Conservation (phyloP, 257 asterid genomes). For the Jacaranda mimosifolia region DNA sequence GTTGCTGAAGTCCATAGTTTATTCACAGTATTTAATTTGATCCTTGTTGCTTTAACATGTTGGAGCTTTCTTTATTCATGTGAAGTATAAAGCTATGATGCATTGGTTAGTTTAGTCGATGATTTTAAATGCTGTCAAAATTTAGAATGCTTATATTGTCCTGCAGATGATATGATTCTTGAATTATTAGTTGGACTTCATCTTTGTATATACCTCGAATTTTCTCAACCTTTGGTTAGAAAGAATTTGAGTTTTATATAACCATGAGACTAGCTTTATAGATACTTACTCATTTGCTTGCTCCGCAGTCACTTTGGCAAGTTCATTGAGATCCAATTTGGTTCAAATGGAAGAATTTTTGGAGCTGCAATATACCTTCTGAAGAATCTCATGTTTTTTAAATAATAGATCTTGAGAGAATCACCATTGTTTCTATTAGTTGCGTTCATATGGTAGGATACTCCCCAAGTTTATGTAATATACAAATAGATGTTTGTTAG, state of each 20-base stretch:
- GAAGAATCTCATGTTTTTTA: conserved; percentile 98
- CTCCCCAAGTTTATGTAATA: conserved; percentile 27
- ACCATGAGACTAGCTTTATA: not conserved
- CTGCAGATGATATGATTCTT: conserved; percentile 17
- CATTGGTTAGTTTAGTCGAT: not conserved
- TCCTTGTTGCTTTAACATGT: conserved; percentile 23
- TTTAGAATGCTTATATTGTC: not conserved
- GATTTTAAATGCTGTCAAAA: not conserved
- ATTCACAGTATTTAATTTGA: conserved; percentile 7
- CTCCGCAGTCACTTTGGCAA: conserved; percentile 95
- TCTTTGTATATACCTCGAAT: not conserved
- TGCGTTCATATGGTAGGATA: conserved; percentile 97
- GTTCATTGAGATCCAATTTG: conserved; percentile 97
- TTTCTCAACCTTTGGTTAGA: conserved; percentile 5
- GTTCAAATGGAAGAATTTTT: conserved; percentile 90
- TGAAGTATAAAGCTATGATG: not conserved
- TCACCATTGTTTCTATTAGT: conserved; percentile 95
- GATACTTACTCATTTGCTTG: conserved; percentile 41
- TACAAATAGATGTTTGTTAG: conserved; percentile 22
- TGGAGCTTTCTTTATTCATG: not conserved
- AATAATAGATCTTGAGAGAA: conserved; percentile 95
- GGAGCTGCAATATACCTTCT: conserved; percentile 99
- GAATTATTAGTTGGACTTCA: not conserved
- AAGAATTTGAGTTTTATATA: not conserved
- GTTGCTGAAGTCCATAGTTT: conserved; percentile 2